These are phyloP conservation scores for Colletotrichum sojae DNA, from an alignment of 2,329 filamentous ascomycete species.

Conservation along the genomic window DNA sequence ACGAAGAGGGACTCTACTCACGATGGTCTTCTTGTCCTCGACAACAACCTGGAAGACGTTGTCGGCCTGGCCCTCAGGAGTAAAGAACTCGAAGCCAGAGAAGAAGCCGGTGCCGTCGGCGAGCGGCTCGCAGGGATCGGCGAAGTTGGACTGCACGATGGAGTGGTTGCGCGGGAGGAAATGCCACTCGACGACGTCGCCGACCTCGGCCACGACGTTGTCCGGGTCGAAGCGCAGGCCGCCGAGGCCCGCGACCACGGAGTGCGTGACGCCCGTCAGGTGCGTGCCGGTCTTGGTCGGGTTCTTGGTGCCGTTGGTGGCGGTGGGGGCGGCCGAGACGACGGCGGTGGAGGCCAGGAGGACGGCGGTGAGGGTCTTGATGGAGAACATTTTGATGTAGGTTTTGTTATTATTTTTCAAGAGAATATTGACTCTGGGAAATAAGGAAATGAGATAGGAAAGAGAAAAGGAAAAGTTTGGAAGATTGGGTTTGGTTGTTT, in stretches of 20 bases:
- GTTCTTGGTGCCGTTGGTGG: constrained; percentile 48
- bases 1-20: constrained; percentile 56
- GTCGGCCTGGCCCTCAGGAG: constrained; percentile 50
- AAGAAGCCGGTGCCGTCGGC: constrained; percentile 57
- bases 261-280: constrained; percentile 59
- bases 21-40: constrained; percentile 55
- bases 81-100: constrained; percentile 61
- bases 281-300: constrained; percentile 52
- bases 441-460: constrained; percentile 27
- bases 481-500: background rate
- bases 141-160: constrained; percentile 60
- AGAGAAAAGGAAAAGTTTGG: constrained; percentile 20
- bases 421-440: constrained; percentile 19
- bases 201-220: constrained; percentile 62
- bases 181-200: constrained; percentile 68
- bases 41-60: constrained; percentile 62
- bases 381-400: constrained; percentile 50
- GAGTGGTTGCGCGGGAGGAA: constrained; percentile 68
- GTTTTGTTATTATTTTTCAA: background rate
- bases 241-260: constrained; percentile 60
- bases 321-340: constrained; percentile 49
- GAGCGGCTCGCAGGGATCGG: constrained; percentile 58
- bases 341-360: constrained; percentile 47
- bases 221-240: constrained; percentile 67
- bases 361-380: constrained; percentile 46